Conservation (phyloP, 2,329 filamentous ascomycete species). For the Cordyceps cateniannulata region DNA sequence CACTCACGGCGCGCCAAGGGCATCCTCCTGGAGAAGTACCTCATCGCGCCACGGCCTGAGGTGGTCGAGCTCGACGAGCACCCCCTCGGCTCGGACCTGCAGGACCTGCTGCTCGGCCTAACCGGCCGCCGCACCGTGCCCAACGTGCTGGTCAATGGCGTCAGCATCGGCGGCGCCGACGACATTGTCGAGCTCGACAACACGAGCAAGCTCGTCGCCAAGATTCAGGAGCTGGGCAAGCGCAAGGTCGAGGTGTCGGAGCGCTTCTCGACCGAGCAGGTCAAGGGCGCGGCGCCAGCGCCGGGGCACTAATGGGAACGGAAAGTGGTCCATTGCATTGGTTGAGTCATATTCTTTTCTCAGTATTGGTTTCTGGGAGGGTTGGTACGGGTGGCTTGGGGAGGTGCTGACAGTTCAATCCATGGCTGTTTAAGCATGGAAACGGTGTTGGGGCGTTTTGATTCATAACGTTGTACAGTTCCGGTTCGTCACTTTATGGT, state of each 20-base stretch:
- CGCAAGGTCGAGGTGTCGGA: slow-evolving; percentile 53
- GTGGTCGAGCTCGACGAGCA: slow-evolving; percentile 89
- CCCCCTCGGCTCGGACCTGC: slow-evolving; percentile 64
- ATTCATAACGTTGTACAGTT: background rate
- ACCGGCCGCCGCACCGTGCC: slow-evolving; percentile 84
- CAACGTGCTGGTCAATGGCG: slow-evolving; percentile 82
- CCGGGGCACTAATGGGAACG: background rate
- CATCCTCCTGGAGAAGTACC: slow-evolving; percentile 77
- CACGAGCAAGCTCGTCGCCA: slow-evolving; percentile 60
- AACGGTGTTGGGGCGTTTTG: background rate
- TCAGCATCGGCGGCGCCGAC: slow-evolving; percentile 85
- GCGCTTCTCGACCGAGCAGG: slow-evolving; percentile 26
- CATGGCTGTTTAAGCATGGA: background rate
- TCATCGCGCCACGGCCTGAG: slow-evolving; percentile 72
- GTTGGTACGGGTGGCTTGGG: background rate
- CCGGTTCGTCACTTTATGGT: background rate
- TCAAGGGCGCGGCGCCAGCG: slow-evolving; percentile 2
- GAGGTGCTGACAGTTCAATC: background rate
- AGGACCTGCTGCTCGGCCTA: slow-evolving; percentile 61
- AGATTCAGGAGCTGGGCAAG: slow-evolving; percentile 66
- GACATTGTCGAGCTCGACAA: slow-evolving; percentile 69
- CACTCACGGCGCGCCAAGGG: slow-evolving; percentile 79
- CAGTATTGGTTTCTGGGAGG: background rate
- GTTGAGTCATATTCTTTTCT: background rate
- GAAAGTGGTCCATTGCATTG: background rate